Conservation (phyloP, 345 rosid species). For the Syzygium grande region DNA sequence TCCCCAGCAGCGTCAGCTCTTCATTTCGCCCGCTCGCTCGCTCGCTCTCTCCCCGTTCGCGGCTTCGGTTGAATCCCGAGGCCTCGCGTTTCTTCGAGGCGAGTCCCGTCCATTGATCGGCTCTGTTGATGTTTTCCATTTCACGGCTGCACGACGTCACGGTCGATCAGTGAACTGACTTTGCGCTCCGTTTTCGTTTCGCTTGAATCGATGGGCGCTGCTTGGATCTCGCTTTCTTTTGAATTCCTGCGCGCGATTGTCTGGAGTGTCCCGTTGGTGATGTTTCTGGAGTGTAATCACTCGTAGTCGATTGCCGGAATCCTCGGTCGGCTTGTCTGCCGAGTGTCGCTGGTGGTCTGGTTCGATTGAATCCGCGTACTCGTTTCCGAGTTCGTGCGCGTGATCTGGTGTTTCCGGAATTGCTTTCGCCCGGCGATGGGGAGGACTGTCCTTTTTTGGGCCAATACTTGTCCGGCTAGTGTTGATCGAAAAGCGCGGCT, state of each 20-base stretch:
- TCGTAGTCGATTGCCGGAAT: neutral
- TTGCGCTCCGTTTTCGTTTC: neutral
- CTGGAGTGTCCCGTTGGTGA: neutral
- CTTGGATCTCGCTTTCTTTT: neutral
- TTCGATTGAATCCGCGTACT: neutral
- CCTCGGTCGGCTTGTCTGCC: neutral
- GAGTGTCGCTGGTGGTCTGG: neutral
- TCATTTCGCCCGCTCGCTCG: neutral
- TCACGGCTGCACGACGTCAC: neutral
- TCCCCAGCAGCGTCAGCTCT: neutral
- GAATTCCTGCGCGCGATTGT: neutral
- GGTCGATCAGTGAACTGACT: neutral
- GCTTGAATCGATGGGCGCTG: neutral
- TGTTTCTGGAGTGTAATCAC: neutral
- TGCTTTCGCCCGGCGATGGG: neutral
- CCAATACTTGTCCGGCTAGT: neutral
- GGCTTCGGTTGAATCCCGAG: neutral
- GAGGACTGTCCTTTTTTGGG: neutral
- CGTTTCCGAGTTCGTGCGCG: neutral
- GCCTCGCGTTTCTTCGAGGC: neutral
- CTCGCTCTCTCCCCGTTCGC: neutral
- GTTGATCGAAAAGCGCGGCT: neutral
- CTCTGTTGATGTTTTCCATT: neutral
- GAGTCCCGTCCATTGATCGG: neutral
- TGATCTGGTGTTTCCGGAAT: neutral